Conservation (phyloP, 2,329 filamentous ascomycete genomes). For the Venturia nashicola region DNA sequence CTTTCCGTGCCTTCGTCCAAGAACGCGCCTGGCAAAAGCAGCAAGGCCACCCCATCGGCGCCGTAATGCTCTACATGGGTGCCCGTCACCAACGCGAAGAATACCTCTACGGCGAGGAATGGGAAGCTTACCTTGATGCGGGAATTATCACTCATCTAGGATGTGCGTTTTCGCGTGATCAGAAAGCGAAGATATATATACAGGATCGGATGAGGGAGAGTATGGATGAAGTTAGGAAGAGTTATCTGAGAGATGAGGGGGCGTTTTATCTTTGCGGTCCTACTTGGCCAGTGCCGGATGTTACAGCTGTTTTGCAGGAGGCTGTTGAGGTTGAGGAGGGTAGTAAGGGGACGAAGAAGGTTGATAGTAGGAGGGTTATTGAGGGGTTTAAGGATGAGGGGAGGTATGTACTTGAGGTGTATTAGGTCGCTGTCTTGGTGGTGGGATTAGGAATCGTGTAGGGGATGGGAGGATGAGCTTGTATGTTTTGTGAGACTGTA, state of each 20-base stretch:
- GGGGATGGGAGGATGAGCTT: not conserved
- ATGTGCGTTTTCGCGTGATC: constrained; percentile 88
- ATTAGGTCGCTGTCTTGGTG: constrained; percentile 40
- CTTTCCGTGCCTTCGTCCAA: constrained; percentile 98
- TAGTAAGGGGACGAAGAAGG: constrained; percentile 55
- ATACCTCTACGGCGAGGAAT: constrained; percentile 97
- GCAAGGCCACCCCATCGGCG: constrained; percentile 89
- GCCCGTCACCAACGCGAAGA: constrained; percentile 96
- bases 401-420: constrained; percentile 92
- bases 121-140: constrained; percentile 94
- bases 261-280: constrained; percentile 96
- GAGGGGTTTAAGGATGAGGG: constrained; percentile 92
- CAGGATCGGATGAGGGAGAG: constrained; percentile 95
- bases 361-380: constrained; percentile 81
- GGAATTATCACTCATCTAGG: constrained; percentile 92
- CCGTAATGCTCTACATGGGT: constrained; percentile 91
- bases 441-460: too few species aligned
- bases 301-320: constrained; percentile 87
- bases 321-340: constrained; percentile 69
- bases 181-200: constrained; percentile 98
- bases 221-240: constrained; percentile 66
- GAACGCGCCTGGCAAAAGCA: constrained; percentile 96
- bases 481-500: not conserved
- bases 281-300: constrained; percentile 96
- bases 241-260: constrained; percentile 78